Conservation (phyloP, 2,329 filamentous ascomycete genomes). For the Salinomyces thailandicus region DNA sequence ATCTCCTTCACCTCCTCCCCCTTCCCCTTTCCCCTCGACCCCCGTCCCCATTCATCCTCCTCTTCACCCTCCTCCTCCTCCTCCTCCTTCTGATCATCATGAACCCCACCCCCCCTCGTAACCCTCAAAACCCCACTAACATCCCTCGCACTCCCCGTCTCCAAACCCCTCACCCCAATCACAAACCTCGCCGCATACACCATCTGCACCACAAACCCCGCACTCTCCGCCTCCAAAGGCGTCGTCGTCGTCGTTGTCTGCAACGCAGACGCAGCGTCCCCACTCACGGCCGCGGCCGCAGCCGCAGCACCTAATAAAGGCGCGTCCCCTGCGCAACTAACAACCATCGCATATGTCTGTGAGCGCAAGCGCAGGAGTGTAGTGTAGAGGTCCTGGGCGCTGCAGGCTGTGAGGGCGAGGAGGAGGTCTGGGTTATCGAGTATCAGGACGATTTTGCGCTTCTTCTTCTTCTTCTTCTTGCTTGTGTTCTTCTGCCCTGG, state of each 20-base stretch:
- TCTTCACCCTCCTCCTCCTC: conserved; percentile 12
- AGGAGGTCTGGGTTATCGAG: conserved; percentile 36
- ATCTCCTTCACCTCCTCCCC: conserved; percentile 37
- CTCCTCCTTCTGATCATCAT: conserved; percentile 15
- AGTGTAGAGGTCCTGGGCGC: conserved; percentile 20
- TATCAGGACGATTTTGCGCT: conserved; percentile 30
- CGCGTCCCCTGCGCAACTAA: conserved; percentile 62
- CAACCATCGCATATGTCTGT: conserved; percentile 50
- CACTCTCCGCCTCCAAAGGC: conserved; percentile 58
- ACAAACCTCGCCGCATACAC: conserved; percentile 68
- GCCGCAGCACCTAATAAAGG: conserved; percentile 49
- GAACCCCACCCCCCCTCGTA: conserved; percentile 46
- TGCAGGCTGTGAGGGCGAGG: conserved; percentile 26
- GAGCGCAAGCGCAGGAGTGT: conserved; percentile 22
- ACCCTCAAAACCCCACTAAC: conserved; percentile 80
- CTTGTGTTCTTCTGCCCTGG: neutral
- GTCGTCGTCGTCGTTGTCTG: conserved; percentile 40
- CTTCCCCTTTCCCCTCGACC: too few species aligned
- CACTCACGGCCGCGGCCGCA: conserved; percentile 8
- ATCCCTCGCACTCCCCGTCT: conserved; percentile 81
- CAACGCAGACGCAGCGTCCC: neutral
- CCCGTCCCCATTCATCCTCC: conserved; percentile 12
- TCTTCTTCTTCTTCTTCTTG: too few species aligned
- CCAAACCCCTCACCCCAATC: conserved; percentile 62
- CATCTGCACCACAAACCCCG: conserved; percentile 57